phyloP scores from a whole-genome alignment of 202 grass and related monocot species.

The Carex arenaria region DNA sequence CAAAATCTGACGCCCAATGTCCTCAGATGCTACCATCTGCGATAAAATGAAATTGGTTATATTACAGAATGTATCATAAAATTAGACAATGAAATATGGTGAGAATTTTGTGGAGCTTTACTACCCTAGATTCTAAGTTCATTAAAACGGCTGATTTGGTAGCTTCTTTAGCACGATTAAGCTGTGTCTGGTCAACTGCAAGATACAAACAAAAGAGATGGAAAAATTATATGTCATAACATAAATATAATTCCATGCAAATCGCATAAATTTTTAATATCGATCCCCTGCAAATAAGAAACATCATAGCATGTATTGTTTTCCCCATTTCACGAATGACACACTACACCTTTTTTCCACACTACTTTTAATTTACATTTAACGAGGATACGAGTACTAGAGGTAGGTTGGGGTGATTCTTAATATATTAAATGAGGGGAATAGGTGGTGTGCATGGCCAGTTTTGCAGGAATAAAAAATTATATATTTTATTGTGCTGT shows the following conservation, averaged over 20 bases:
- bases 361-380: neutral
- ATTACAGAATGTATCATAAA: constrained; percentile 15
- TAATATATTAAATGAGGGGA: neutral
- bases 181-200: constrained; percentile 52
- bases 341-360: neutral
- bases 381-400: neutral
- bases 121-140: constrained; percentile 61
- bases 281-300: neutral
- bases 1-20: constrained; percentile 64
- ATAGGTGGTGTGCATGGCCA: neutral
- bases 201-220: neutral
- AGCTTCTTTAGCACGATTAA: constrained; percentile 56
- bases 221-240: neutral
- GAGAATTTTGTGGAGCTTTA: neutral
- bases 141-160: constrained; percentile 61
- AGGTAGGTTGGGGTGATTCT: neutral
- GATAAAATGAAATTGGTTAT: neutral
- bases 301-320: neutral
- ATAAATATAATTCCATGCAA: neutral
- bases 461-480: neutral
- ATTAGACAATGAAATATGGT: neutral
- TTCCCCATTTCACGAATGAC: neutral
- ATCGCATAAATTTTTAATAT: neutral
- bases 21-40: constrained; percentile 54
- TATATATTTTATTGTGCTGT: neutral